These are phyloP conservation scores for Didymella segeticola DNA, from an alignment of 2,329 filamentous ascomycete species.

Conservation along the genomic window DNA sequence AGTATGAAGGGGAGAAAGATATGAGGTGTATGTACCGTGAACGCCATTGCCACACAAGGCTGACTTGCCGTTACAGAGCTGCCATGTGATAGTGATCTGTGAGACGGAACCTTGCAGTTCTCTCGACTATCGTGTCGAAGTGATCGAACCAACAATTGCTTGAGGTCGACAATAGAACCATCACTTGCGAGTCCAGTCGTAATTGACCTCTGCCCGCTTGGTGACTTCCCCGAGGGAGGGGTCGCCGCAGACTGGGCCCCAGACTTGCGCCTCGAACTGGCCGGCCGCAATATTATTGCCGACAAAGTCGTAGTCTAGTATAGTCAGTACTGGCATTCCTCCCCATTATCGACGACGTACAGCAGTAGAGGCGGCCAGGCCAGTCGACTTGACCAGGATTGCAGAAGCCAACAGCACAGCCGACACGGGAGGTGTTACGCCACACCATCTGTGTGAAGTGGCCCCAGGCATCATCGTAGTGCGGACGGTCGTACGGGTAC, in stretches of 20 bases:
- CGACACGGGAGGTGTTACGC: constrained; percentile 45
- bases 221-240: constrained; percentile 25
- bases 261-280: constrained; percentile 42
- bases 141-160: not conserved
- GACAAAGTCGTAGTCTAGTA: constrained; percentile 39
- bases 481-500: constrained; percentile 44
- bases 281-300: constrained; percentile 44
- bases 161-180: not conserved
- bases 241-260: constrained; percentile 38
- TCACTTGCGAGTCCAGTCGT: constrained; percentile 24
- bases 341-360: constrained; percentile 25
- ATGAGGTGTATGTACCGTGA: not conserved
- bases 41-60: not conserved
- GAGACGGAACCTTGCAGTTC: too few relatives aligned
- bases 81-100: not conserved
- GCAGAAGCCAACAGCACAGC: constrained; percentile 45
- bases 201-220: constrained; percentile 23
- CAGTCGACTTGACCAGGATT: constrained; percentile 21
- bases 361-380: constrained; percentile 47
- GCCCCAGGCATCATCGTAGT: constrained; percentile 38
- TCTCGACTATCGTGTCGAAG: not conserved
- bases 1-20: not conserved
- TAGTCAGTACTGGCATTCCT: constrained; percentile 12
- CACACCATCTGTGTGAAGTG: constrained; percentile 52
- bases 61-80: not conserved